phyloP scores from a whole-genome alignment of 257 asterid species.

The Thymus mandschuricus region DNA sequence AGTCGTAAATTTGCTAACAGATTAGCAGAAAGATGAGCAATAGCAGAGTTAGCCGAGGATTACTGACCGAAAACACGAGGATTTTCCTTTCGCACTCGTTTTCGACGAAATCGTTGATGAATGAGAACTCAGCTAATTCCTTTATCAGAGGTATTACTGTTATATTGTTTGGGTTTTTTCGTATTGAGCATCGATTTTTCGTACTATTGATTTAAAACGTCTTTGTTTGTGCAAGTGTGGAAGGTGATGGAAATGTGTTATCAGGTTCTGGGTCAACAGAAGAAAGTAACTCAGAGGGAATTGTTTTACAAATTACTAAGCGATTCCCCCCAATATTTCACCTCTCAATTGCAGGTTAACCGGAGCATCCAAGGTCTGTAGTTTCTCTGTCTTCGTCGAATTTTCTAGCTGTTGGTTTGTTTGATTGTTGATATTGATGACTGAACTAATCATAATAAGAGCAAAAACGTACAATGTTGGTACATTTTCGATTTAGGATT shows the following conservation, averaged over 20 bases:
- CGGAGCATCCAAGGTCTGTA: conserved; percentile 77
- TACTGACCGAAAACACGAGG: conserved; percentile 62
- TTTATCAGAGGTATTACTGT: conserved; percentile 72
- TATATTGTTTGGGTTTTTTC: conserved; percentile 16
- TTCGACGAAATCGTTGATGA: conserved; percentile 69
- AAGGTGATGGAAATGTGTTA: conserved; percentile 93
- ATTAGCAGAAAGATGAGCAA: conserved; percentile 70
- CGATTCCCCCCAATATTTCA: conserved; percentile 72
- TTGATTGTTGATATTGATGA: not conserved
- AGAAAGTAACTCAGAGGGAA: conserved; percentile 92
- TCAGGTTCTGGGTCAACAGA: conserved; percentile 68
- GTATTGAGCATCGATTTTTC: not conserved
- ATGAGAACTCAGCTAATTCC: conserved; percentile 64
- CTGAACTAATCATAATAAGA: not conserved
- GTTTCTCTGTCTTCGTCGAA: not conserved
- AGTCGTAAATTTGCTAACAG: conserved; percentile 39
- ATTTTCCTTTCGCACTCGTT: conserved; percentile 76
- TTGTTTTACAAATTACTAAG: conserved; percentile 85
- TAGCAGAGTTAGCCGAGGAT: conserved; percentile 71
- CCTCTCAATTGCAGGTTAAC: conserved; percentile 79
- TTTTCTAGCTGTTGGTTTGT: not conserved
- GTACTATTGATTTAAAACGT: not conserved
- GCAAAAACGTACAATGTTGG: not conserved
- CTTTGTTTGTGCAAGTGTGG: conserved; percentile 62
- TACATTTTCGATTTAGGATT: not conserved